phyloP scores from a whole-genome alignment of 352 stramenopile species.

The Thraustochytrium sp. region DNA sequence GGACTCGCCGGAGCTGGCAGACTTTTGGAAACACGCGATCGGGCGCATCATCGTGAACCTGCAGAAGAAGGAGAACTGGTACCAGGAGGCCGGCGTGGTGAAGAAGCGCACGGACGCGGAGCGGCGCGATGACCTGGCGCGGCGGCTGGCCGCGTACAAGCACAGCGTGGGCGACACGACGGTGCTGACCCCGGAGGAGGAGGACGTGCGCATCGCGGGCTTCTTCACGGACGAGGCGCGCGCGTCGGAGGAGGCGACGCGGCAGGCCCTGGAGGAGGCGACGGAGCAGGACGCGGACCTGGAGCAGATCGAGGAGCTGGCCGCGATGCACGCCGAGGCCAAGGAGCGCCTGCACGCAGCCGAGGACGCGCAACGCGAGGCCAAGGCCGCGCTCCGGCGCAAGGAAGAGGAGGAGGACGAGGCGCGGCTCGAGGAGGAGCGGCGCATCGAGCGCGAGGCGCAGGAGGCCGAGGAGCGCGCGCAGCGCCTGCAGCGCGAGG shows the following conservation, averaged over 20 bases:
- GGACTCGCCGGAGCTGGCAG: neutral
- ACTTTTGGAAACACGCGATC: slow-evolving; percentile 36
- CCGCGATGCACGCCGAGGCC: neutral
- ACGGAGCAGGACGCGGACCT: neutral
- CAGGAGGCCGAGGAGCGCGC: neutral
- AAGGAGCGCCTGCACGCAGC: neutral
- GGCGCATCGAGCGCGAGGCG: neutral
- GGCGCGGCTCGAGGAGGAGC: neutral
- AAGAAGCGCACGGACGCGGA: neutral
- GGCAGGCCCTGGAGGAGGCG: neutral
- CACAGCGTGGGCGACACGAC: neutral
- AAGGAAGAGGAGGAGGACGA: neutral
- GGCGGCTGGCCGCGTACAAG: slow-evolving; percentile 16
- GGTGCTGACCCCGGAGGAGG: neutral
- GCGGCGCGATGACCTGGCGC: neutral
- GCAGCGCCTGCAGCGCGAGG: neutral
- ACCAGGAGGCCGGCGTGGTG: neutral
- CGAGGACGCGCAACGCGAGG: neutral
- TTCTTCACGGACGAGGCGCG: neutral
- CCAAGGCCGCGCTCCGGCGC: neutral
- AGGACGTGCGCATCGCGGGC: slow-evolving; percentile 10
- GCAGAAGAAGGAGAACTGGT: slow-evolving; percentile 39
- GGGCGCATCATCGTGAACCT: slow-evolving; percentile 32
- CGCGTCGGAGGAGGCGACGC: neutral
- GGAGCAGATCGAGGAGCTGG: neutral